Evolutionary conservation across 2,329 filamentous ascomycete species (phyloP).

Genomic region (Fusarium sp.): DNA sequence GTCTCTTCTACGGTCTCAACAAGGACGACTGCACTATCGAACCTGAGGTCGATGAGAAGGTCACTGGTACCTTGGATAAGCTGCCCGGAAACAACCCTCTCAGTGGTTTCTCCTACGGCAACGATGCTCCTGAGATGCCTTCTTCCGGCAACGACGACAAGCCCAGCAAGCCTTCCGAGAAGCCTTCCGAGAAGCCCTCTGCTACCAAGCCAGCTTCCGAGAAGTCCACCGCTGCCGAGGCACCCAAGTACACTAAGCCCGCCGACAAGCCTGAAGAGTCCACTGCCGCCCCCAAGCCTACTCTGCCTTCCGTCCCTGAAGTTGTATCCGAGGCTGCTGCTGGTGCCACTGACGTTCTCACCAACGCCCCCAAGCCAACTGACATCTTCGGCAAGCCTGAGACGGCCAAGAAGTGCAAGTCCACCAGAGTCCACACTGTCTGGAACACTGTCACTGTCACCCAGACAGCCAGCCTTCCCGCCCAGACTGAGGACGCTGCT

Average conservation of each 20-base stretch:
- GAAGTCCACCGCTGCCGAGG: conserved; percentile 21
- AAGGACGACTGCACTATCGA: conserved; percentile 62
- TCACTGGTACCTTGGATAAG: conserved; percentile 56
- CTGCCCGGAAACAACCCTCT: conserved; percentile 68
- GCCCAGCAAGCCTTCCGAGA: conserved; percentile 19
- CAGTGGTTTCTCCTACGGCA: conserved; percentile 62
- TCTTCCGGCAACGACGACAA: conserved; percentile 14
- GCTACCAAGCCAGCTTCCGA: conserved; percentile 19
- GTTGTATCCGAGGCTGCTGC: conserved; percentile 36
- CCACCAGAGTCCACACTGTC: conserved; percentile 52
- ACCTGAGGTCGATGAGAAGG: conserved; percentile 59
- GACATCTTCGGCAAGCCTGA: conserved; percentile 29
- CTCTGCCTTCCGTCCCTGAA: conserved; percentile 21
- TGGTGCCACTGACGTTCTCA: conserved; percentile 13
- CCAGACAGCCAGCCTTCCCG: conserved; percentile 38
- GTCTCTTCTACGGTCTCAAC: conserved; percentile 65
- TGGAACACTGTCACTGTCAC: conserved; percentile 61
- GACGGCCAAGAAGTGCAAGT: conserved; percentile 41
- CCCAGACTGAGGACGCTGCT: conserved; percentile 19
- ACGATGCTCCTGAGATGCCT: conserved; percentile 13
- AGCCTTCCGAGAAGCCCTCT: conserved; percentile 17
- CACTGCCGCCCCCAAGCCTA: conserved; percentile 6
- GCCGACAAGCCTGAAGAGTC: conserved; percentile 17
- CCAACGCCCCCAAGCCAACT: conserved; percentile 30
- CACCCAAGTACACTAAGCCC: conserved; percentile 22